Conservation (phyloP, 768 basidiomycete genomes). For the Hebeloma cylindrosporum region DNA sequence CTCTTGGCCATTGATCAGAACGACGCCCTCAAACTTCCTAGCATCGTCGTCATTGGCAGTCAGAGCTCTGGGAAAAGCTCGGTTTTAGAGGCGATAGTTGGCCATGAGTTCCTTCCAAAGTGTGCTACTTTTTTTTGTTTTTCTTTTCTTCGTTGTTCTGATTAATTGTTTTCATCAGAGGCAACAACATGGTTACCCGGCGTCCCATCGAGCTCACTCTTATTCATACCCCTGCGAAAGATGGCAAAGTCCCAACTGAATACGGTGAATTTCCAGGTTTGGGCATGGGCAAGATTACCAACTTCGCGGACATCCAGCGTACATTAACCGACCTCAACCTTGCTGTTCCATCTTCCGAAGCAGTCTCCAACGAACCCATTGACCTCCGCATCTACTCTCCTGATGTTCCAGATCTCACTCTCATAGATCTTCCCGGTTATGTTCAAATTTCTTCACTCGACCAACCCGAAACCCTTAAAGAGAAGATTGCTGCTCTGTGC, state of each 20-base stretch:
- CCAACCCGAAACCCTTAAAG: conserved; percentile 92
- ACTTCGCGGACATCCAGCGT: conserved; percentile 90
- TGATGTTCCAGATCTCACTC: conserved; percentile 92
- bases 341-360: conserved; percentile 85
- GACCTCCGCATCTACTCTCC: conserved; percentile 97
- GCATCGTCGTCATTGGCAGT: conserved; percentile 97
- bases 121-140: conserved; percentile 44
- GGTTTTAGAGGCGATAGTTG: conserved; percentile 95
- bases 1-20: conserved; percentile 96
- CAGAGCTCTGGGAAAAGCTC: conserved; percentile 99
- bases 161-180: conserved; percentile 48
- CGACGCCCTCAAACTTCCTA: conserved; percentile 90
- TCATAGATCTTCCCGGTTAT: conserved; percentile 97
- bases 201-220: conserved; percentile 98
- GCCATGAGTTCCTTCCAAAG: conserved; percentile 98
- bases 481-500: conserved; percentile 86
- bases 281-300: conserved; percentile 84
- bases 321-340: conserved; percentile 94
- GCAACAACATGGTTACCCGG: conserved; percentile 98
- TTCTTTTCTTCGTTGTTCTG: conserved; percentile 2
- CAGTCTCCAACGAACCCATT: conserved; percentile 93
- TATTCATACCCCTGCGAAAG: conserved; percentile 77
- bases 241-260: conserved; percentile 60
- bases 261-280: conserved; percentile 95
- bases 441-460: conserved; percentile 94